Base-by-base conservation (phyloP, 768 basidiomycete species). In the Nevesoporus exiguus region DNA sequence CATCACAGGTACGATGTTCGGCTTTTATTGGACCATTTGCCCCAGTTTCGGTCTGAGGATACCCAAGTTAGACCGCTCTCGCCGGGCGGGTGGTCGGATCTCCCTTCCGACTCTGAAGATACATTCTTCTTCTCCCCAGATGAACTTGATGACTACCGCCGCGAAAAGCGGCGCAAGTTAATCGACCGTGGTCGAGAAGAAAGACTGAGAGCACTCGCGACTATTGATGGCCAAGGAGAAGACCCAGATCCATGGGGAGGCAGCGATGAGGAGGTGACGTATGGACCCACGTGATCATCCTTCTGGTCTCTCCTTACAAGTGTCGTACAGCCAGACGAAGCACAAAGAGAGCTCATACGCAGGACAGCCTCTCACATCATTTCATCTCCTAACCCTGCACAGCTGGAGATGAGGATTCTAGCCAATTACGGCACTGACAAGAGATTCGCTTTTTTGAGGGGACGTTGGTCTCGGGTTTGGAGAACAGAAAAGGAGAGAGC, bases 361-460 rank as follows among this genome's bases (percentile, higher is more conserved):
- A 81, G 85, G 49, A 95, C 93, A 0, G 89, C 89, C 0, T 59
- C 66, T 13, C 88, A 92, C 55, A 70, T 95, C 30, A 64, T 78
- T 24, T 71, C 81, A 7, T 88, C 92, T 1, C 82, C 86, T 2
- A 93, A 94, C 62, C 80, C 90, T 15, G 81, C 85, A 0, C 84
- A 93, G 58, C 77, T 96, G 22, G 92, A 94, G 68, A 84, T 93
- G 78, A 82, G 93, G 7, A 93, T 97, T 61, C 74, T 96, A 15
- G 86, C 93, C 10, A 93, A 96, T 61, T 81, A 95, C 63, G 87
- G 90, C 0, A 73, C 76, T 13, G 92, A 96, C 66, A 73, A 75
- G 42, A 79, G 89, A 7, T 95, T 97, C 64, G 82, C 85, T 1
- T 95, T 95, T 68, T 69, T 96, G 42, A 79, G 84, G 31, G 93